A percentile compares a stretch with the other conserved stretches of the same genome.
Conservation (phyloP, 2,329 filamentous ascomycete species). For the Arachnopeziza araneosa region DNA sequence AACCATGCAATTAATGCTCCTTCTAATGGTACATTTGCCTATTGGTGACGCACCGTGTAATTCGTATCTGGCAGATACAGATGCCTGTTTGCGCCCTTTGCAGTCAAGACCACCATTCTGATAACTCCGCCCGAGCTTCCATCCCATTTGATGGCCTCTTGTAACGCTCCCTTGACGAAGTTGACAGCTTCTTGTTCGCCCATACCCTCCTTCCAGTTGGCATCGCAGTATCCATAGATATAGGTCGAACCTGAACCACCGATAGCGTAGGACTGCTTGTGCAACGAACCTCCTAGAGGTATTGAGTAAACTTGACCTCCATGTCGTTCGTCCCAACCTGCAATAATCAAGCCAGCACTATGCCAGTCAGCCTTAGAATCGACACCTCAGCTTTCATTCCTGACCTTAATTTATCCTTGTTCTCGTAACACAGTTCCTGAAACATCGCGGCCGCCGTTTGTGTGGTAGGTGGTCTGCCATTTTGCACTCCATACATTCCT, state of each 20-base stretch:
- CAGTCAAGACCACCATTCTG: conserved; percentile 92
- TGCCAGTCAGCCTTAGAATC: conserved; percentile 18
- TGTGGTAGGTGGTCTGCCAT: conserved; percentile 85
- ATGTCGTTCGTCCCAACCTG: conserved; percentile 93
- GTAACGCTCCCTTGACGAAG: conserved; percentile 87
- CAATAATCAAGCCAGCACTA: conserved; percentile 95
- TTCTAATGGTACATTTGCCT: conserved; percentile 44
- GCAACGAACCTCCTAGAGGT: conserved; percentile 89
- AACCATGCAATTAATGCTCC: conserved; percentile 27
- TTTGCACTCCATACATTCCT: conserved; percentile 83
- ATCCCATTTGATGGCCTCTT: conserved; percentile 98
- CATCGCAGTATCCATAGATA: conserved; percentile 98
- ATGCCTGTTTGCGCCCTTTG: conserved; percentile 83
- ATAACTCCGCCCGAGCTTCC: conserved; percentile 98
- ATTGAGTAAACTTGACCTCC: conserved; percentile 98
- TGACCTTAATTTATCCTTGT: conserved; percentile 89
- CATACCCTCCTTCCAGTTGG: conserved; percentile 94
- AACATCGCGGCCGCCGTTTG: conserved; percentile 94
- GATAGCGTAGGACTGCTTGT: conserved; percentile 95
- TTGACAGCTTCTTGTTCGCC: conserved; percentile 82
- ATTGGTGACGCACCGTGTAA: conserved; percentile 49
- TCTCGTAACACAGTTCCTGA: conserved; percentile 95
- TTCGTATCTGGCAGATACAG: conserved; percentile 90
- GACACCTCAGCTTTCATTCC: conserved; percentile 29
- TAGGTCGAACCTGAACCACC: conserved; percentile 96